Conservation (phyloP, 306 rosid species). For the barrel medic (Medicago truncatula) region DNA sequence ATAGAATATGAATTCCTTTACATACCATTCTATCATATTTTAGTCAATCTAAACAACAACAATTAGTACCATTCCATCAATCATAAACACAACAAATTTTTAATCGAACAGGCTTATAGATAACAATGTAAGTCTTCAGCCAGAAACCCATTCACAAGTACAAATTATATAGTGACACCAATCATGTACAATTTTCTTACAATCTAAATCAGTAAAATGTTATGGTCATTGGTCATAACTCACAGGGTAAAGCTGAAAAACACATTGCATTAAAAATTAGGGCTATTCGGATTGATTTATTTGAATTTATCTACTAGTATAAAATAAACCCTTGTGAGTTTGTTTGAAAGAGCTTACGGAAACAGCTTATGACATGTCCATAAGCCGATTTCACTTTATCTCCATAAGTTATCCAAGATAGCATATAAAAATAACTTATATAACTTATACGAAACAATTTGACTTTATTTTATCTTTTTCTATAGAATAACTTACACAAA, state of each 20-base stretch:
- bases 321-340: neutral
- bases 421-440: neutral
- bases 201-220: neutral
- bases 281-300: neutral
- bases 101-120: neutral
- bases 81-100: neutral
- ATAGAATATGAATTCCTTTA: neutral
- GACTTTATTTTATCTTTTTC: neutral
- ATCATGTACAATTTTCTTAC: neutral
- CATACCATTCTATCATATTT: neutral
- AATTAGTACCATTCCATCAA: neutral
- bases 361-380: neutral
- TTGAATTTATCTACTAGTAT: neutral
- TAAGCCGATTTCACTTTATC: neutral
- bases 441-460: neutral
- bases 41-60: neutral
- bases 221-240: neutral
- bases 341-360: neutral
- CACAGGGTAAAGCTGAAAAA: neutral
- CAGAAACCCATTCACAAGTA: conserved; percentile 19
- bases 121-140: conserved; percentile 6
- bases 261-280: neutral
- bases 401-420: neutral
- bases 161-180: neutral
- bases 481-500: neutral